Evolutionary conservation across 805 yeast genomes (phyloP).

Genomic region (Lipomyces lipofer): DNA sequence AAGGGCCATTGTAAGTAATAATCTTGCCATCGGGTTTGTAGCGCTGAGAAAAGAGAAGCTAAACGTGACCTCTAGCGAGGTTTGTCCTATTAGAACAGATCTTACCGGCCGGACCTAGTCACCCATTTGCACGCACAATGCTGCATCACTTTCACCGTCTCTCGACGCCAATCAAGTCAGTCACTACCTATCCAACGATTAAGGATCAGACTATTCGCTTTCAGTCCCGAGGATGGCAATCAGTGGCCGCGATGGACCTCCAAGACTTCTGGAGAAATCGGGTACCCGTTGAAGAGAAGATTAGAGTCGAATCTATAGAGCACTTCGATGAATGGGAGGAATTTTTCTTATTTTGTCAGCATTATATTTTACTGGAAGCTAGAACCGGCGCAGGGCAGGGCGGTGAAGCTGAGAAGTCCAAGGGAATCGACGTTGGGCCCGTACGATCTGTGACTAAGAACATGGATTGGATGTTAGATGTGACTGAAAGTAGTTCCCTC

Average conservation of each 20-base stretch:
- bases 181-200: slow-evolving; percentile 54
- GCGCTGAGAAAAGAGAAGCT: too few relatives aligned
- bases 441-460: not conserved
- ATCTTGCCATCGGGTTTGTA: too few relatives aligned
- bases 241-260: slow-evolving; percentile 48
- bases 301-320: slow-evolving; percentile 53
- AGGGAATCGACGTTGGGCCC: not conserved
- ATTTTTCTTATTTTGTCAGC: slow-evolving; percentile 71
- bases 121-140: slow-evolving; percentile 76
- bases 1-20: slow-evolving; percentile 38
- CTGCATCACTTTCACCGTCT: slow-evolving; percentile 65
- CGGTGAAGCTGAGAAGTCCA: not conserved
- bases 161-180: slow-evolving; percentile 69
- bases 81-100: slow-evolving; percentile 71
- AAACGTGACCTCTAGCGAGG: slow-evolving; percentile 44
- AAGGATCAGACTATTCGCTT: slow-evolving; percentile 55
- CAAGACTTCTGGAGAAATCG: slow-evolving; percentile 58
- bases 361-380: slow-evolving; percentile 69
- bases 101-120: slow-evolving; percentile 59
- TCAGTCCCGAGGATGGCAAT: slow-evolving; percentile 46
- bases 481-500: not conserved
- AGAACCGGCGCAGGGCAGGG: slow-evolving; percentile 34
- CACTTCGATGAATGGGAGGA: slow-evolving; percentile 86
- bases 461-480: not conserved
- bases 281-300: slow-evolving; percentile 44